Conservation (phyloP, 1,284 basidiomycete genomes). For the Coniferiporia weirii region DNA sequence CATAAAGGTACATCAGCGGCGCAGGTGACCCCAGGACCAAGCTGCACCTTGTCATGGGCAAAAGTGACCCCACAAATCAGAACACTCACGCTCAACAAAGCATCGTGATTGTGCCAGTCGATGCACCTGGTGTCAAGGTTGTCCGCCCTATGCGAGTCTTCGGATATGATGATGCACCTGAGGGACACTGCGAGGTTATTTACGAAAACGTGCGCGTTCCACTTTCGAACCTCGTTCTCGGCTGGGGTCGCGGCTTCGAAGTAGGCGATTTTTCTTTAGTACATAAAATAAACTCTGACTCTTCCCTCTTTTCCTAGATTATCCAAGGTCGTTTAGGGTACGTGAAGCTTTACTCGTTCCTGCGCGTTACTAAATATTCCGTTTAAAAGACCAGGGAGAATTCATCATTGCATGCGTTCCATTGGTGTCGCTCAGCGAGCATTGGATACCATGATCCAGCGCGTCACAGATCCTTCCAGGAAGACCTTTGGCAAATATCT, state of each 20-base stretch:
- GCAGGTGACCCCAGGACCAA: slow-evolving; percentile 91
- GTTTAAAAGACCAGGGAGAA: slow-evolving; percentile 74
- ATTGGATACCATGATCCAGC: slow-evolving; percentile 82
- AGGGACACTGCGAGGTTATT: slow-evolving; percentile 92
- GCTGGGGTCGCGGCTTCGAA: slow-evolving; percentile 93
- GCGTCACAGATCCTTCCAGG: slow-evolving; percentile 86
- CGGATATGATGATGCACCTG: slow-evolving; percentile 92
- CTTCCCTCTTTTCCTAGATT: slow-evolving; percentile 46
- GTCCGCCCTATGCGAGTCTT: slow-evolving; percentile 91
- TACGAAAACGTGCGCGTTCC: slow-evolving; percentile 95
- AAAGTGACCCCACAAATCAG: slow-evolving; percentile 74
- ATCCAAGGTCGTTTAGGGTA: slow-evolving; percentile 96
- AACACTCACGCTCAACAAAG: slow-evolving; percentile 83
- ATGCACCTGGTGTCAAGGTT: slow-evolving; percentile 83
- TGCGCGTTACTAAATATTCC: slow-evolving; percentile 7
- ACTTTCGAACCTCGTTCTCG: slow-evolving; percentile 76
- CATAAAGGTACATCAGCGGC: slow-evolving; percentile 89
- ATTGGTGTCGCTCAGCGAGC: slow-evolving; percentile 86
- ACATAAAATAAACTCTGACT: background rate
- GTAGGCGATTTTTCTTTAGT: slow-evolving; percentile 29
- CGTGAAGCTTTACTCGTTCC: slow-evolving; percentile 20
- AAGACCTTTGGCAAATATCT: slow-evolving; percentile 94
- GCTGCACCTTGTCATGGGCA: slow-evolving; percentile 92
- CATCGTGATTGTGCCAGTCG: slow-evolving; percentile 88
- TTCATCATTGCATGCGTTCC: slow-evolving; percentile 98